phyloP scores from a whole-genome alignment of 345 rosid genomes.

The Citrus maxima region DNA sequence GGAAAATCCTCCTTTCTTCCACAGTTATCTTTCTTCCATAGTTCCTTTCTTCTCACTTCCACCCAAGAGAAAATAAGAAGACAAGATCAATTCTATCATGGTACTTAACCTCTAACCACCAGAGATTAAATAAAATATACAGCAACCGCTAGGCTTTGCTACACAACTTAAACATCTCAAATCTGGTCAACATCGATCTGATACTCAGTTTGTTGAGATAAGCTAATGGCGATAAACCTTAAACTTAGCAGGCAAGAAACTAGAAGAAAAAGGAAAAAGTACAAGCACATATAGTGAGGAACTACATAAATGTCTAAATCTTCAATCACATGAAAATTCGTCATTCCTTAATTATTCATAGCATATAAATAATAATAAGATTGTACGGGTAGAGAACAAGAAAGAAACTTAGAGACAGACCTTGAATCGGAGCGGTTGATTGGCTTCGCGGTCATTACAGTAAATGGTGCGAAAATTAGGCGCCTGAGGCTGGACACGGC shows the following conservation, averaged over 20 bases:
- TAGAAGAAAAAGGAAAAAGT: not conserved
- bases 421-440: slow-evolving; percentile 73
- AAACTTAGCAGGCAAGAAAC: not conserved
- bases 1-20: not conserved
- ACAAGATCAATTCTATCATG: not conserved
- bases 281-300: not conserved
- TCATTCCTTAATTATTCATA: not conserved
- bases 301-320: not conserved
- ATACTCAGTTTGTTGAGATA: not conserved
- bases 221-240: not conserved
- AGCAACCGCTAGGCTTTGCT: not conserved
- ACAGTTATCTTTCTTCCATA: not conserved
- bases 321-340: not conserved
- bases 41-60: not conserved
- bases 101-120: slow-evolving; percentile 1
- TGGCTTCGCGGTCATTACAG: slow-evolving; percentile 97
- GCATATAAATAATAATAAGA: not conserved
- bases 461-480: slow-evolving; percentile 82
- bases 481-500: slow-evolving; percentile 97
- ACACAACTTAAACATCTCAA: not conserved
- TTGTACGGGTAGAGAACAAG: not conserved
- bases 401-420: slow-evolving; percentile 26
- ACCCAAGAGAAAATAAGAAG: not conserved
- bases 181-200: not conserved
- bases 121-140: not conserved